Conservation (phyloP, 805 yeast species). For the Isabelozyma gotoi region DNA sequence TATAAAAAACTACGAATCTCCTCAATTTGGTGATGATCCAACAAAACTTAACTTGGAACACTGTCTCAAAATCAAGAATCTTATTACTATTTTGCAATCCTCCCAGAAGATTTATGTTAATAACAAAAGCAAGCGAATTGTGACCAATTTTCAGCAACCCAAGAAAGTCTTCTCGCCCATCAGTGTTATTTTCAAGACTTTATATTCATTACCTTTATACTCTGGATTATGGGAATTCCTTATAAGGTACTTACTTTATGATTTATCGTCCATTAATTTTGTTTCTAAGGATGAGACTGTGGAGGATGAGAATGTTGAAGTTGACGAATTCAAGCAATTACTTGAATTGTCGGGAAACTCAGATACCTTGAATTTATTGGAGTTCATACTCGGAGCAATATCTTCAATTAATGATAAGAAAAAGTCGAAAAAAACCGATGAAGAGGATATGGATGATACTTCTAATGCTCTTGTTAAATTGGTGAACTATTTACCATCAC, state of each 20-base stretch:
- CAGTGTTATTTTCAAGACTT: slow-evolving; percentile 23
- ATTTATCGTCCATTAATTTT: slow-evolving; percentile 35
- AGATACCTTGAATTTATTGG: slow-evolving; percentile 26
- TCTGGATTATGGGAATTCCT: slow-evolving; percentile 37
- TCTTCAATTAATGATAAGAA: slow-evolving; percentile 25
- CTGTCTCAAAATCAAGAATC: slow-evolving; percentile 19
- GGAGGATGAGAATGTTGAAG: slow-evolving; percentile 16
- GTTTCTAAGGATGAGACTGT: slow-evolving; percentile 8
- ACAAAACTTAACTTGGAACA: slow-evolving; percentile 17
- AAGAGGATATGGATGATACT: slow-evolving; percentile 11
- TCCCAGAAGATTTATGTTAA: slow-evolving; percentile 5
- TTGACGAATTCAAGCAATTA: slow-evolving; percentile 26
- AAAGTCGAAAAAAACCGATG: slow-evolving; percentile 13
- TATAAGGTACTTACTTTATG: slow-evolving; percentile 43
- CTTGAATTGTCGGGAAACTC: slow-evolving; percentile 23
- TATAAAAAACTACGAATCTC: slow-evolving; percentile 26
- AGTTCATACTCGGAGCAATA: slow-evolving; percentile 42
- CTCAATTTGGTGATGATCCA: slow-evolving; percentile 20
- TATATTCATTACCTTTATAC: slow-evolving; percentile 35
- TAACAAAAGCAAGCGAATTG: background rate
- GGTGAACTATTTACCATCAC: slow-evolving; percentile 19
- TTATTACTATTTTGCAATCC: slow-evolving; percentile 11
- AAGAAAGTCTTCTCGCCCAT: slow-evolving; percentile 12
- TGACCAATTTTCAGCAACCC: background rate
- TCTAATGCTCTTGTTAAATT: slow-evolving; percentile 16